phyloP scores from a whole-genome alignment of 805 yeast genomes.

The Danielia reshetovae region DNA sequence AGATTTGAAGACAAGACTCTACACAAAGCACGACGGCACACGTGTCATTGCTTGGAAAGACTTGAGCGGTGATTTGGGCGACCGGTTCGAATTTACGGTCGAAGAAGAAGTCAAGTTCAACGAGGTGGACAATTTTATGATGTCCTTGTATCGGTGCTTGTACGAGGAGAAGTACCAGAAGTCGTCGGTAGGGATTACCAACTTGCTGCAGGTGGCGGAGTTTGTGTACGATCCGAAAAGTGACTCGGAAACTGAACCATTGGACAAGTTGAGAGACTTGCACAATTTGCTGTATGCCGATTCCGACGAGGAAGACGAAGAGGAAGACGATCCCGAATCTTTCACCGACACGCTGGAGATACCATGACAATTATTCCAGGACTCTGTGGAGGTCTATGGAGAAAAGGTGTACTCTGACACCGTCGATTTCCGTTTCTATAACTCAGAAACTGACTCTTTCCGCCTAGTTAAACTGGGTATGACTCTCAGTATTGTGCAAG shows the following conservation, averaged over 20 bases:
- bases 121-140: constrained; percentile 60
- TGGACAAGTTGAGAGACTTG: not conserved
- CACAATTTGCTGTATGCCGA: not conserved
- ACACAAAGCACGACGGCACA: constrained; percentile 49
- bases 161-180: constrained; percentile 71
- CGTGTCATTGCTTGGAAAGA: constrained; percentile 76
- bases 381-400: constrained; percentile 13
- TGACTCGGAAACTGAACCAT: constrained; percentile 2
- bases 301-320: not conserved
- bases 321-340: constrained; percentile 14
- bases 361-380: constrained; percentile 10
- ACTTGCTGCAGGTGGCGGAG: constrained; percentile 48
- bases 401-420: constrained; percentile 14
- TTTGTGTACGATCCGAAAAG: constrained; percentile 42
- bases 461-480: not conserved
- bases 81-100: constrained; percentile 74
- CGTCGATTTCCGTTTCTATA: constrained; percentile 55
- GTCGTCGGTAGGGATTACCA: constrained; percentile 43
- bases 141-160: constrained; percentile 60
- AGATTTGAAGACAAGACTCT: constrained; percentile 52
- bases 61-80: constrained; percentile 81
- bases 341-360: constrained; percentile 15
- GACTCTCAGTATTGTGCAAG: constrained; percentile 32
- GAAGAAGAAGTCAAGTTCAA: constrained; percentile 54
- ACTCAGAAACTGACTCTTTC: constrained; percentile 48